Base-by-base conservation (phyloP, 805 yeast genomes). In the Cyberlindnera saturnus region DNA sequence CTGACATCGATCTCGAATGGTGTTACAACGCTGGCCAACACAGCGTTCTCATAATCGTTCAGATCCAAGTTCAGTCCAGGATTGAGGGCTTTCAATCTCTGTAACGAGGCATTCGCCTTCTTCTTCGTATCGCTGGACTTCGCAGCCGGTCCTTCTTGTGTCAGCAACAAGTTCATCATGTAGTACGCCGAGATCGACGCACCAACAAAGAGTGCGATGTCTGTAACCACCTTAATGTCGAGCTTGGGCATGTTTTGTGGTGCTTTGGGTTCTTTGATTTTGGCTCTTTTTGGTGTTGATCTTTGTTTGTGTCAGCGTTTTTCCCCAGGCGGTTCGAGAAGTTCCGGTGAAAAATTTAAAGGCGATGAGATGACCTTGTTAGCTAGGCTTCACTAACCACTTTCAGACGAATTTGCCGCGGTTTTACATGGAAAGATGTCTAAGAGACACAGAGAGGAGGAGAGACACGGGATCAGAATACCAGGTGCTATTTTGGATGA, bases 1-100 rank as follows among this genome's bases (percentile, higher is more conserved):
- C 77, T 70, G 4, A 83, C 84, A 20, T 75, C 71, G 35, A 93
- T 86, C 45, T 89, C 97, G 3, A 79, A 81, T 0, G 98, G 96
- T 1, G 87, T 76, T 7, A 93, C 82, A 26, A 91, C 86, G 13
- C 85, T 79, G 13, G 84, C 79, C 44, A 93, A 65, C 2, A 93
- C 75, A n/a, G 78, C 69, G 48, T 77, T 76, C 60, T 93, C 99
- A 61, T 93, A 90, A 35, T 75, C 73, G 52, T 79, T 82, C 34
- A 86, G 69, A 8, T 70, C 73, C 9, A 82, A 59, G 32, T 68
- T 68, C 30, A 76, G 49, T 0, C 68, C 71, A 0, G 97, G 96
- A 51, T 82, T 77, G 10, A 73, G 60, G 16, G 64, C 68, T 45
- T 76, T 73, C 28, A 88, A 65, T 53, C 75, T 77, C 46, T 80